A percentile compares a stretch with the other conserved stretches of the same genome.
These are phyloP conservation scores for Penicillium odoratum DNA, from an alignment of 495 filamentous ascomycete species.

Conservation along the genomic window DNA sequence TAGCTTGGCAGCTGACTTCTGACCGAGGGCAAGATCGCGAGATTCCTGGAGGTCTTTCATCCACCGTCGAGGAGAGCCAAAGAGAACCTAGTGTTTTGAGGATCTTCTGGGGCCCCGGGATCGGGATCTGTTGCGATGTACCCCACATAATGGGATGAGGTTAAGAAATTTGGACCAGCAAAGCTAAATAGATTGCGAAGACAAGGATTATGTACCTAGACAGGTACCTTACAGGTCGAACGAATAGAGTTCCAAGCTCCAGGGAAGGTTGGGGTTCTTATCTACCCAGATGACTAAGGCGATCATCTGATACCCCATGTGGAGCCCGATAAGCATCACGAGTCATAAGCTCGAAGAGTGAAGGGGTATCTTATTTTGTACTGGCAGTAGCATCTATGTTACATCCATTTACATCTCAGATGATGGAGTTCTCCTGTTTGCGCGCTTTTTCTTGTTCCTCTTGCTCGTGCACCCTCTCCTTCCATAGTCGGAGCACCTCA, in stretches of 20 bases:
- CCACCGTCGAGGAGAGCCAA: slow-evolving; percentile 28
- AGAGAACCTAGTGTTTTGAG: slow-evolving; percentile 40
- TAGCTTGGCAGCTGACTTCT: slow-evolving; percentile 60
- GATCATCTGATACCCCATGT: slow-evolving; percentile 17
- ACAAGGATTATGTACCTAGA: background rate
- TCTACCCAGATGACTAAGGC: slow-evolving; percentile 23
- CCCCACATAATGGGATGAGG: slow-evolving; percentile 18
- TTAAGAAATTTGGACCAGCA: slow-evolving; percentile 2
- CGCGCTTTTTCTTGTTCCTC: slow-evolving; percentile 34
- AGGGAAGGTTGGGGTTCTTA: background rate
- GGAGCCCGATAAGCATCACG: slow-evolving; percentile 3
- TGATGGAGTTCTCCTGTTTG: slow-evolving; percentile 23
- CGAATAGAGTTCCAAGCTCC: slow-evolving; percentile 2
- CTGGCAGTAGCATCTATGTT: slow-evolving; percentile 5
- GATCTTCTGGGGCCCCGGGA: slow-evolving; percentile 45
- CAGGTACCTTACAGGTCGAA: background rate
- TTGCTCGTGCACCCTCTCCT: slow-evolving; percentile 51
- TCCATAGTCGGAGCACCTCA: slow-evolving; percentile 62
- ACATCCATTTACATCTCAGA: slow-evolving; percentile 6
- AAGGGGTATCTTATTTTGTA: slow-evolving; percentile 24
- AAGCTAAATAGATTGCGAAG: slow-evolving; percentile 3
- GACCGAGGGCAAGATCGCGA: slow-evolving; percentile 44
- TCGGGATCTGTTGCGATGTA: slow-evolving; percentile 26
- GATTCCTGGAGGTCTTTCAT: slow-evolving; percentile 13
- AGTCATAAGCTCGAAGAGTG: slow-evolving; percentile 12